phyloP scores from a whole-genome alignment of 176 grass and related monocot species.

The Oryza officinalis region DNA sequence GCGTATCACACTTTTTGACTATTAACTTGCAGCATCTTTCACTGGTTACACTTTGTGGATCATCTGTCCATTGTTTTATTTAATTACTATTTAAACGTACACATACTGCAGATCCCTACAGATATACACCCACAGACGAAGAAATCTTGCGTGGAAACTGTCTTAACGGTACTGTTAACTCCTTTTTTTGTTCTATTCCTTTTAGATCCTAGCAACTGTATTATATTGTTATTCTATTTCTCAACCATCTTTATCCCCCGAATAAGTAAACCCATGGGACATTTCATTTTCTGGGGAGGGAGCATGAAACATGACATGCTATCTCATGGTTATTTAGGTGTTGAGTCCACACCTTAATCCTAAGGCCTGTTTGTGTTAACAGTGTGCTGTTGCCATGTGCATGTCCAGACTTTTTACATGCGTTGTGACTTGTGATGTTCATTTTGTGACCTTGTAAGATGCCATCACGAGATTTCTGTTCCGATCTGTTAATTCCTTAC shows the following conservation, averaged over 20 bases:
- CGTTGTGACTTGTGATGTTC: background rate
- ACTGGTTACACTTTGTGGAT: background rate
- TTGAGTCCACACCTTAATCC: background rate
- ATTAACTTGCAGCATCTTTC: background rate
- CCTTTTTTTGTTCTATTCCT: background rate
- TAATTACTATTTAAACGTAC: constrained; percentile 19
- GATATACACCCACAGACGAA: constrained; percentile 85
- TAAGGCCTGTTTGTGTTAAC: constrained; percentile 2
- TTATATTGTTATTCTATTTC: constrained; percentile 3
- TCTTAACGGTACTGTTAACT: constrained; percentile 75
- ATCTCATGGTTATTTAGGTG: constrained; percentile 9
- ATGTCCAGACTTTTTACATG: constrained; percentile 1
- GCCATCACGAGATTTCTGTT: background rate
- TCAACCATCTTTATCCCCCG: background rate
- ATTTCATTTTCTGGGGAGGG: background rate
- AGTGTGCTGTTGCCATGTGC: background rate
- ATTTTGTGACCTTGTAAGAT: background rate
- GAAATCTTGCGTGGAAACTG: constrained; percentile 97
- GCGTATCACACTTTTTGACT: background rate
- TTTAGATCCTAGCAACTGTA: background rate
- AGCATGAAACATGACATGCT: background rate
- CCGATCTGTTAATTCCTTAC: background rate
- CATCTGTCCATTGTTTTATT: constrained; percentile 13
- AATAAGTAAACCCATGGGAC: background rate
- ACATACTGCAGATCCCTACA: constrained; percentile 80